A percentile compares a stretch with the other conserved stretches of the same genome.
These are phyloP conservation scores for Incumbomyces lentus DNA, from an alignment of 2,329 filamentous ascomycete genomes.

Conservation along the genomic window DNA sequence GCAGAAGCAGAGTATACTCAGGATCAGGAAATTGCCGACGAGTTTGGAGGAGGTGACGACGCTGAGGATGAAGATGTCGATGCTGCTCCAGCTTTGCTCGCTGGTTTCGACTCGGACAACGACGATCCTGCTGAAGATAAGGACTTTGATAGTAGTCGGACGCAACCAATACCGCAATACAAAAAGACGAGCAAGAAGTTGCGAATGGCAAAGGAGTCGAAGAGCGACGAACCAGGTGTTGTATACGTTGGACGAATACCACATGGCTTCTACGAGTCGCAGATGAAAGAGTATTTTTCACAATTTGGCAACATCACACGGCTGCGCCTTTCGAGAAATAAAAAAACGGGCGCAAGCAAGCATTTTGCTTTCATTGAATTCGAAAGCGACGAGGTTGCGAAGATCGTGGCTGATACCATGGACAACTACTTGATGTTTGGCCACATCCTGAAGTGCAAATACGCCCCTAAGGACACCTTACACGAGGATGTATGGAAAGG, in stretches of 20 bases:
- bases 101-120: constrained; percentile 48
- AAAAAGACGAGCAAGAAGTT: constrained; percentile 42
- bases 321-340: constrained; percentile 80
- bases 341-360: constrained; percentile 79
- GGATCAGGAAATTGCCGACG: constrained; percentile 20
- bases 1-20: constrained; percentile 20
- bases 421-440: constrained; percentile 94
- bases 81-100: constrained; percentile 44
- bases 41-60: constrained; percentile 23
- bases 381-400: constrained; percentile 61
- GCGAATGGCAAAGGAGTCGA: constrained; percentile 40
- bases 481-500: constrained; percentile 80
- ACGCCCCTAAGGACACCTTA: constrained; percentile 64
- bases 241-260: constrained; percentile 84
- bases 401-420: constrained; percentile 92
- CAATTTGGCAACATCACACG: constrained; percentile 79
- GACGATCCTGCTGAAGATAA: constrained; percentile 37
- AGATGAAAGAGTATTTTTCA: constrained; percentile 86
- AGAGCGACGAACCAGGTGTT: constrained; percentile 52
- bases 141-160: constrained; percentile 35
- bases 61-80: constrained; percentile 28
- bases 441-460: constrained; percentile 81
- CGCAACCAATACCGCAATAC: constrained; percentile 34
- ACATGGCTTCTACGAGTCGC: constrained; percentile 92
- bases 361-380: constrained; percentile 97